These are phyloP conservation scores for Hypoxylon trugodes DNA, from an alignment of 495 filamentous ascomycete species.

Conservation along the genomic window DNA sequence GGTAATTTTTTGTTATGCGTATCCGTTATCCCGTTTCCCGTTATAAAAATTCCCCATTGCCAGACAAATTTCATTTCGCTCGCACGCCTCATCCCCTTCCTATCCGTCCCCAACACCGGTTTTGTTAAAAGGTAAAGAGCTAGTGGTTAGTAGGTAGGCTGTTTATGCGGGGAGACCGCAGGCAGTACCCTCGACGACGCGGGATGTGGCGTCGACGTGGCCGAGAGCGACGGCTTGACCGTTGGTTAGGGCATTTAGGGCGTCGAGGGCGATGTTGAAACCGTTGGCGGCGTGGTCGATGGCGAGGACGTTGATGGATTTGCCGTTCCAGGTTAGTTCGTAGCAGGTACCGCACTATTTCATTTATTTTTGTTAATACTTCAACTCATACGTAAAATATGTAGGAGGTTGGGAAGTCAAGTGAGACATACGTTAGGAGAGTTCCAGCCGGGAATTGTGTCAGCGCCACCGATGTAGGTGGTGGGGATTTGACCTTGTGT, in stretches of 20 bases:
- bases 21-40: background rate
- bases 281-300: slow-evolving; percentile 69
- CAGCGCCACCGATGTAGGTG: slow-evolving; percentile 69
- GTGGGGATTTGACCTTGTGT: slow-evolving; percentile 60
- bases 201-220: slow-evolving; percentile 50
- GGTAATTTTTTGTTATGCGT: background rate
- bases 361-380: slow-evolving; percentile 28
- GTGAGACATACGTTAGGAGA: slow-evolving; percentile 42
- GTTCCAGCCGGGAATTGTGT: slow-evolving; percentile 68
- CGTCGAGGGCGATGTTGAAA: slow-evolving; percentile 70
- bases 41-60: background rate
- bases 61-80: background rate
- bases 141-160: background rate
- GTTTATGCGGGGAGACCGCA: slow-evolving; percentile 54
- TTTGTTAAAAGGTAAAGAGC: background rate
- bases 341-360: slow-evolving; percentile 76
- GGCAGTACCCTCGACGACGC: slow-evolving; percentile 49
- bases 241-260: slow-evolving; percentile 73
- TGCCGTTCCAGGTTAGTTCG: slow-evolving; percentile 64
- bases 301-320: slow-evolving; percentile 70
- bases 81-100: background rate
- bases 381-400: background rate
- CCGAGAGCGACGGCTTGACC: slow-evolving; percentile 38
- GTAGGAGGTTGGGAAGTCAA: background rate
- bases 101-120: too few species aligned